A percentile compares a stretch with the other conserved stretches of the same genome.
Conservation (phyloP, 805 yeast genomes). For the Blastobotrys chiropterorum region DNA sequence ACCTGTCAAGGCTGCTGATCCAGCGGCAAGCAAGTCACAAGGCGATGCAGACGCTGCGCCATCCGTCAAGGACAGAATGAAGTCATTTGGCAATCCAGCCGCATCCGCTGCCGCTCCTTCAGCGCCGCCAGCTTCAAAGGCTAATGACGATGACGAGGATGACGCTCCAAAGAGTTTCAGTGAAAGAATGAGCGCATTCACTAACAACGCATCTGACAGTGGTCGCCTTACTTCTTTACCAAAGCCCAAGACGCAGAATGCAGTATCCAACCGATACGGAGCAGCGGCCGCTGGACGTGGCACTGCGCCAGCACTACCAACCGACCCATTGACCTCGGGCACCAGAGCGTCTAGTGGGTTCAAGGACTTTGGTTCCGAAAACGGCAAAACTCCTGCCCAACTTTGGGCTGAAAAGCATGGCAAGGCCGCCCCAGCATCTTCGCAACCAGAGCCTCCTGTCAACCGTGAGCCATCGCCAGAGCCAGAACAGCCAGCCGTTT, state of each 20-base stretch:
- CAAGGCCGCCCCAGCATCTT: conserved; percentile 34
- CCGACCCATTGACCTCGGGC: conserved; percentile 38
- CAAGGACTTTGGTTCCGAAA: conserved; percentile 58
- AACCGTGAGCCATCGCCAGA: conserved; percentile 11
- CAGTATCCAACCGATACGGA: conserved; percentile 25
- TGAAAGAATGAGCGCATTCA: conserved; percentile 31
- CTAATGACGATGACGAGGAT: conserved; percentile 20
- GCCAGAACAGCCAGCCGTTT: conserved; percentile 11
- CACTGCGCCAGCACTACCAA: conserved; percentile 31
- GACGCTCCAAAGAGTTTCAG: conserved; percentile 23
- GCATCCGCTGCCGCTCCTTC: conserved; percentile 8
- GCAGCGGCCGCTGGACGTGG: conserved; percentile 32
- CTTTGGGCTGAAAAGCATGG: conserved; percentile 91
- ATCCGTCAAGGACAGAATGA: conserved; percentile 5
- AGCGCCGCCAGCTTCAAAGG: conserved; percentile 14
- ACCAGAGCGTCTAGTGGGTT: conserved; percentile 18
- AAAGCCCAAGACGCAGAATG: conserved; percentile 45
- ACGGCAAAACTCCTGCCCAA: conserved; percentile 91
- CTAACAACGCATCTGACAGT: conserved; percentile 32
- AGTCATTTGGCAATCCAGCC: not conserved
- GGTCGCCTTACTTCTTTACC: conserved; percentile 58
- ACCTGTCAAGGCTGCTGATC: conserved; percentile 10
- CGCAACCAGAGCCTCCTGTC: conserved; percentile 21
- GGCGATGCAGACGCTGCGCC: conserved; percentile 4
- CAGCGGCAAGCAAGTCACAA: conserved; percentile 7